Percentiles rank a stretch among this genome's conserved stretches.
These are phyloP conservation scores for Kodamaea nitidulidarum DNA, from an alignment of 805 yeast genomes.

Conservation along the genomic window DNA sequence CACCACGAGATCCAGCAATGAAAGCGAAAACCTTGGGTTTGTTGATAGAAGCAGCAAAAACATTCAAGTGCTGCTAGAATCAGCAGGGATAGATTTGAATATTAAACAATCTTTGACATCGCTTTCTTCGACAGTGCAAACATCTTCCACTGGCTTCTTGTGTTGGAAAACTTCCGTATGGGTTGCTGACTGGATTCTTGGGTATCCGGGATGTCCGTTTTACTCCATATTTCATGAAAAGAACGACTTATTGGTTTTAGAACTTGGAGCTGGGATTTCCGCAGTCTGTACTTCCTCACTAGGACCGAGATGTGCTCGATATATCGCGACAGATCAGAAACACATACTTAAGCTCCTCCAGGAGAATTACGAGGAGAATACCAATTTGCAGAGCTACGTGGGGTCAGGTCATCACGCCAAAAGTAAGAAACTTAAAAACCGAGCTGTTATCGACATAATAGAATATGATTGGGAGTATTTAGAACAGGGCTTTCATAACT, in stretches of 20 bases:
- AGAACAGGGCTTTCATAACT: conserved; percentile 29
- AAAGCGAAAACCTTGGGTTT: conserved; percentile 31
- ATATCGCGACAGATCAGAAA: conserved; percentile 56
- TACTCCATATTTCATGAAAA: conserved; percentile 11
- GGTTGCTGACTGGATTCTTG: conserved; percentile 52
- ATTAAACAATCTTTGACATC: conserved; percentile 33
- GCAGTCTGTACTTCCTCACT: conserved; percentile 45
- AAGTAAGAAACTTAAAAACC: conserved; percentile 4
- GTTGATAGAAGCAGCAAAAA: conserved; percentile 25
- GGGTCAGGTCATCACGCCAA: neutral
- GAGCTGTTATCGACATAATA: conserved; percentile 37
- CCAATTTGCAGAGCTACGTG: conserved; percentile 10
- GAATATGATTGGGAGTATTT: conserved; percentile 62
- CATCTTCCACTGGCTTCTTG: conserved; percentile 59
- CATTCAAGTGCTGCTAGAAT: conserved; percentile 20
- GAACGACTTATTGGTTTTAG: conserved; percentile 36
- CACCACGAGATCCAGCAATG: conserved; percentile 23
- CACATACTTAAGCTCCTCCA: conserved; percentile 49
- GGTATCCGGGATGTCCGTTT: conserved; percentile 25
- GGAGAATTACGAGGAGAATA: conserved; percentile 43
- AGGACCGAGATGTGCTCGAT: conserved; percentile 32
- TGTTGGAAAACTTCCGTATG: conserved; percentile 53
- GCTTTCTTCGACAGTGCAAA: conserved; percentile 27
- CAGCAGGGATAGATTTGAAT: conserved; percentile 20
- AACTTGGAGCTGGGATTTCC: conserved; percentile 60